Evolutionary conservation across 257 asterid genomes (phyloP).

Genomic region (Avicennia marina): DNA sequence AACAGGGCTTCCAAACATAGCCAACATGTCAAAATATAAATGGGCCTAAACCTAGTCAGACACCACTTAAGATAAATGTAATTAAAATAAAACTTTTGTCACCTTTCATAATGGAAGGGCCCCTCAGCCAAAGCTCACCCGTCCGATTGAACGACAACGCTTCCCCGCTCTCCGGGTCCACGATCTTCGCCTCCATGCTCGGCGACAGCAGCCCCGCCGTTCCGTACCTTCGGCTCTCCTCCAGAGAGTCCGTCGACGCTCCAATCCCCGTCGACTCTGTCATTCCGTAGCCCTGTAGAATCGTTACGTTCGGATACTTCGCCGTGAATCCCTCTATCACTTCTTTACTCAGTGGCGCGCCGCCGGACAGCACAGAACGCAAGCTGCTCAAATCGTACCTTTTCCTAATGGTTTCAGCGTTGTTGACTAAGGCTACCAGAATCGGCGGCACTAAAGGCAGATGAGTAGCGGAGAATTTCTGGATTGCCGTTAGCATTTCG

Average conservation of each 20-base stretch:
- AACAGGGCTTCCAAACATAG: too few species aligned
- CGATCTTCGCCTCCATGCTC: constrained; percentile 76
- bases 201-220: constrained; percentile 89
- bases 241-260: constrained; percentile 73
- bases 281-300: constrained; percentile 89
- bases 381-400: constrained; percentile 71
- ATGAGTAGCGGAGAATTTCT: constrained; percentile 55
- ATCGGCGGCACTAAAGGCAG: constrained; percentile 90
- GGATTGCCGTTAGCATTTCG: constrained; percentile 60
- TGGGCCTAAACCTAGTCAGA: constrained; percentile 59
- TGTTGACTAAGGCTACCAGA: constrained; percentile 58
- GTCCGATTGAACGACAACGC: constrained; percentile 51
- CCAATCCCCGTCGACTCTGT: constrained; percentile 86
- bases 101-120: constrained; percentile 96
- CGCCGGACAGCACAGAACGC: constrained; percentile 60
- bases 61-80: constrained; percentile 48
- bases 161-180: constrained; percentile 64
- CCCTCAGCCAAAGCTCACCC: constrained; percentile 95
- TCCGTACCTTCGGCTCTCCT: constrained; percentile 84
- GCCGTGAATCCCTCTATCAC: constrained; percentile 77
- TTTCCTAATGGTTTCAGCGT: constrained; percentile 34
- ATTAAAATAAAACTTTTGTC: too few species aligned
- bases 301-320: constrained; percentile 56
- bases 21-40: too few species aligned
- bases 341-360: constrained; percentile 92